These are phyloP conservation scores for Psilocybe subaeruginosa DNA, from an alignment of 768 basidiomycete species.

Conservation along the genomic window DNA sequence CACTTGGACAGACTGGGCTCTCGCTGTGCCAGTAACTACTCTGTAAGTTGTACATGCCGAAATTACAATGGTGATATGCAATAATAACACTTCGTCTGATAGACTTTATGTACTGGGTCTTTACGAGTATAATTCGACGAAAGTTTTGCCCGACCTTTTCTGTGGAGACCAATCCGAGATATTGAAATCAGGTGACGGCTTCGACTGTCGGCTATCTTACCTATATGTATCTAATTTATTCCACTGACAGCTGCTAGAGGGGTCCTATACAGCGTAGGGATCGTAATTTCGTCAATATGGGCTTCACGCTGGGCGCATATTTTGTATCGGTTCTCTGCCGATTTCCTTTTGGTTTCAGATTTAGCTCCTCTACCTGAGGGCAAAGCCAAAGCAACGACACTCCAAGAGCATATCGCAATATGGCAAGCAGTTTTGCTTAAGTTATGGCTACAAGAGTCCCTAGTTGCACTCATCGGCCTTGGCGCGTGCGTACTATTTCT, in stretches of 20 bases:
- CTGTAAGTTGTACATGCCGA: not conserved
- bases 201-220: no score
- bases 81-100: not conserved
- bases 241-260: not conserved
- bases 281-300: not conserved
- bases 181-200: not conserved
- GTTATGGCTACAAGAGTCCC: no score
- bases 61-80: not conserved
- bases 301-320: not conserved
- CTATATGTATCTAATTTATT: not conserved
- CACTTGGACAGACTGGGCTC: constrained; percentile 12
- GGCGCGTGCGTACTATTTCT: no score
- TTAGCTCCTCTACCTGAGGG: no score
- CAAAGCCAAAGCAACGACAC: no score
- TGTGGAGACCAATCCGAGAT: not conserved
- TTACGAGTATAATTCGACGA: constrained; percentile 4
- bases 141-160: constrained; percentile 1
- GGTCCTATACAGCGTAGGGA: not conserved
- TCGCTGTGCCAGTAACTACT: constrained; percentile 7
- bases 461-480: no score
- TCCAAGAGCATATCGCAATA: no score
- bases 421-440: no score
- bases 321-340: no score
- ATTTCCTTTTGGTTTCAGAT: no score
- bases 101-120: constrained; percentile 7